Conservation (phyloP, 768 basidiomycete species). For the Arthromyces matolae region DNA sequence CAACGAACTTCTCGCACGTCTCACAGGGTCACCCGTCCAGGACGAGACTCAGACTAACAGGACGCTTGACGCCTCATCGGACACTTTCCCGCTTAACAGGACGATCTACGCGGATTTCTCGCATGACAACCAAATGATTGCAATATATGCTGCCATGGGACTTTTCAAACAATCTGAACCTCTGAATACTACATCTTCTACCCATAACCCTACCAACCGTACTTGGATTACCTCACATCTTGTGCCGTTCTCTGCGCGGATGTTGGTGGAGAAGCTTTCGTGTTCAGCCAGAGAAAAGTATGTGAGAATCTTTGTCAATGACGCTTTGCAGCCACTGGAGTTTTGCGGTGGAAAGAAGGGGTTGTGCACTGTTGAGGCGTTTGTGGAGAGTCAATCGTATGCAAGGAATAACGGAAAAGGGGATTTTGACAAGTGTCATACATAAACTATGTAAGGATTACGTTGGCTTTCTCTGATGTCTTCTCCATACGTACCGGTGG, state of each 20-base stretch:
- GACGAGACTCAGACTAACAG: constrained; percentile 76
- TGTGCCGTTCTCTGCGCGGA: constrained; percentile 71
- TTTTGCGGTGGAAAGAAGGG: constrained; percentile 59
- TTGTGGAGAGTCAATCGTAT: constrained; percentile 70
- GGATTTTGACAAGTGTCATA: constrained; percentile 65
- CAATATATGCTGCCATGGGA: constrained; percentile 66
- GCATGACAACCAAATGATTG: constrained; percentile 83
- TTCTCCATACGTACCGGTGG: too few relatives aligned
- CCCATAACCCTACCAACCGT: constrained; percentile 31
- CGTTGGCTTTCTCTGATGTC: too few relatives aligned
- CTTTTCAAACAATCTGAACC: constrained; percentile 37
- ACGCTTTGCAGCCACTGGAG: constrained; percentile 57
- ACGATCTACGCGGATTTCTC: constrained; percentile 76
- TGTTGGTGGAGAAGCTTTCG: constrained; percentile 68
- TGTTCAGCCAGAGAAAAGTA: constrained; percentile 40
- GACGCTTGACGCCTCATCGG: constrained; percentile 59
- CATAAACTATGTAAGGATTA: constrained; percentile 13
- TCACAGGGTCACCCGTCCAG: constrained; percentile 57
- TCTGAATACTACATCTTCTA: constrained; percentile 31
- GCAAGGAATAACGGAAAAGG: constrained; percentile 65
- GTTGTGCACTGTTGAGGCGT: constrained; percentile 60
- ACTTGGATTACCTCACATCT: constrained; percentile 56
- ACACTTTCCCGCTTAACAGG: constrained; percentile 69
- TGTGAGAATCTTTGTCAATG: constrained; percentile 77
- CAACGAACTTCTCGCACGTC: constrained; percentile 83